phyloP scores from a whole-genome alignment of 257 asterid species.

The Echium plantagineum region DNA sequence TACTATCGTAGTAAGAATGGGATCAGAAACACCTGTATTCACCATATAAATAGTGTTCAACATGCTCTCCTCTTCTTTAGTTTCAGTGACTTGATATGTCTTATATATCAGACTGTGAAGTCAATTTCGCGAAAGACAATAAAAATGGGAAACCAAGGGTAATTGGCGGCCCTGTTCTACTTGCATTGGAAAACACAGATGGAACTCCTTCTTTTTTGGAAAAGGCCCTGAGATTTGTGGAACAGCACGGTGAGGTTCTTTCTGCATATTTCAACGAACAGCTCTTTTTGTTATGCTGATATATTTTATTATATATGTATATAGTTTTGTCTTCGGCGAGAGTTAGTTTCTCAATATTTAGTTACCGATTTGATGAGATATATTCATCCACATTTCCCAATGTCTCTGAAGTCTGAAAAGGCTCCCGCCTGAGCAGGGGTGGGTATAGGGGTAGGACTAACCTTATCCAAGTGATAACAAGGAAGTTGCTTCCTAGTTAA shows the following conservation, averaged over 20 bases:
- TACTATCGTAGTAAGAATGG: too few relatives aligned
- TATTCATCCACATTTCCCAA: too few relatives aligned
- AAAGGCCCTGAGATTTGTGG: slow-evolving; percentile 88
- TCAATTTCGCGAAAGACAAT: slow-evolving; percentile 56
- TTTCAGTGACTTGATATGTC: neutral
- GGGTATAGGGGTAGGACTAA: too few relatives aligned
- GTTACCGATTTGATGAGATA: too few relatives aligned
- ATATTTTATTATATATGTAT: too few relatives aligned
- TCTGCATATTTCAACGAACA: neutral
- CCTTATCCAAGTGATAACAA: too few relatives aligned
- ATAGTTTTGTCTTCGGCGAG: too few relatives aligned
- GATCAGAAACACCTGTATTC: neutral
- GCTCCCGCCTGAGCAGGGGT: too few relatives aligned
- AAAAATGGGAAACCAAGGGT: slow-evolving; percentile 64
- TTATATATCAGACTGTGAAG: too few relatives aligned
- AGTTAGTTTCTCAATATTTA: too few relatives aligned
- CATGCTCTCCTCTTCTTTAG: neutral
- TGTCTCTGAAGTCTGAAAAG: too few relatives aligned
- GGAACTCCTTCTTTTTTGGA: slow-evolving; percentile 97
- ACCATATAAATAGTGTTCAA: neutral
- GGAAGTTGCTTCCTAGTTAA: too few relatives aligned
- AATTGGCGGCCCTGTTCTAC: slow-evolving; percentile 86
- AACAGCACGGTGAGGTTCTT: slow-evolving; percentile 63
- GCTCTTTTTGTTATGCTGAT: neutral
- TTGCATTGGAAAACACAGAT: slow-evolving; percentile 93